These are phyloP conservation scores for Anethum foeniculum DNA, from an alignment of 140 eudicot species.

Conservation along the genomic window DNA sequence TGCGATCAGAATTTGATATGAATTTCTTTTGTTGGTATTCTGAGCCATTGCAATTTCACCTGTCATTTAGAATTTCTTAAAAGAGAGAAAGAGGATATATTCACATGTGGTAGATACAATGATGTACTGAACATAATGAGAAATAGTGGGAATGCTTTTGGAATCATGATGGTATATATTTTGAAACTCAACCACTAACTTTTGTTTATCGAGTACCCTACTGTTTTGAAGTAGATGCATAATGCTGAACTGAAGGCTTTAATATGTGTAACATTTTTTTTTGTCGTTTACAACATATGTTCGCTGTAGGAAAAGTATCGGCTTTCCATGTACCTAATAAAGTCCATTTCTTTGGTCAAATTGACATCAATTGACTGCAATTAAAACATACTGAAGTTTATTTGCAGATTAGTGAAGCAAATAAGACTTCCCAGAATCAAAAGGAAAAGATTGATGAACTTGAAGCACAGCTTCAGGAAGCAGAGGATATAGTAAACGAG, in stretches of 20 bases:
- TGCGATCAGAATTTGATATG: background rate
- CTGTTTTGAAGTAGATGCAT: background rate
- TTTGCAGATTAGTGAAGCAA: slow-evolving; percentile 56
- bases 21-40: background rate
- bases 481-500: slow-evolving; percentile 80
- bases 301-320: background rate
- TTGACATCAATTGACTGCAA: background rate
- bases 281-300: background rate
- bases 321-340: background rate
- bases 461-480: slow-evolving; percentile 92
- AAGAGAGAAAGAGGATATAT: background rate
- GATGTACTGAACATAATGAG: background rate
- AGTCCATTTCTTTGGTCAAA: background rate
- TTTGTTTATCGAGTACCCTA: background rate
- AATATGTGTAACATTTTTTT: background rate
- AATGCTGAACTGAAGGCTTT: background rate
- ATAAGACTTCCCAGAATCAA: slow-evolving; percentile 39
- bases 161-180: background rate
- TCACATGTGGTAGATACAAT: background rate
- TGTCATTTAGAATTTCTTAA: background rate
- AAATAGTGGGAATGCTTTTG: background rate
- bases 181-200: background rate
- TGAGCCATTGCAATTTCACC: background rate
- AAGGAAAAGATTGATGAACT: slow-evolving; percentile 77
- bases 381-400: background rate